A percentile compares a stretch with the other conserved stretches of the same genome.
phyloP scores from a whole-genome alignment of 2,329 filamentous ascomycete species.

The Cladosporium sp. region DNA sequence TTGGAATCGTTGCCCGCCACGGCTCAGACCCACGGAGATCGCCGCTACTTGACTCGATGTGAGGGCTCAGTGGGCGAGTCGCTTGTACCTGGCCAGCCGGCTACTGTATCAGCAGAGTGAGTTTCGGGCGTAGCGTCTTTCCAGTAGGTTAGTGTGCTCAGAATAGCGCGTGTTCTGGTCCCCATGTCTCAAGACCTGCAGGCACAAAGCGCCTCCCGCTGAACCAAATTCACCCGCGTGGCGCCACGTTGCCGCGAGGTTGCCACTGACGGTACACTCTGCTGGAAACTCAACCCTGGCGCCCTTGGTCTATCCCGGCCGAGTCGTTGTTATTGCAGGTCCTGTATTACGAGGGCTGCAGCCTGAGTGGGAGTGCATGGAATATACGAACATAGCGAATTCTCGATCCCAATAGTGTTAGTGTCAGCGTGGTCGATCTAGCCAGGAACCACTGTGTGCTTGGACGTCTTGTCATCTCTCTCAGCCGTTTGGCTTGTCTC shows the following conservation, averaged over 20 bases:
- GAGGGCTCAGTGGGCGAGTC: not conserved
- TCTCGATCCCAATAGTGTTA: not conserved
- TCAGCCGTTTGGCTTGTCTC: too few relatives aligned
- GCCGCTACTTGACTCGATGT: not conserved
- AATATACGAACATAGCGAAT: not conserved
- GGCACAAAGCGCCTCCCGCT: not conserved
- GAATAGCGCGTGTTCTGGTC: not conserved
- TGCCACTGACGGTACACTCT: not conserved
- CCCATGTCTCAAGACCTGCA: not conserved
- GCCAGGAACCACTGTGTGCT: too few relatives aligned
- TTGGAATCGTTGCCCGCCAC: not conserved
- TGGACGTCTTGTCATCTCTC: too few relatives aligned
- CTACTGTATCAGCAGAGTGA: not conserved
- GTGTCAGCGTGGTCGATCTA: not conserved
- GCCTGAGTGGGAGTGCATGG: not conserved
- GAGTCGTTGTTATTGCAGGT: too few relatives aligned
- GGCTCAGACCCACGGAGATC: slow-evolving; percentile 3
- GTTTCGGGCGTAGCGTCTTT: not conserved
- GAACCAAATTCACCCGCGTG: not conserved
- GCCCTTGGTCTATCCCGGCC: not conserved
- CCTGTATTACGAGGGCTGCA: too few relatives aligned
- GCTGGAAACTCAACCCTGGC: not conserved
- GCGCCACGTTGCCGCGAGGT: not conserved
- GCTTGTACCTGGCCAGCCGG: not conserved
- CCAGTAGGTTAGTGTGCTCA: not conserved